Evolutionary conservation across 305 asterid species (phyloP).

Genomic region (Rubia tinctorum): DNA sequence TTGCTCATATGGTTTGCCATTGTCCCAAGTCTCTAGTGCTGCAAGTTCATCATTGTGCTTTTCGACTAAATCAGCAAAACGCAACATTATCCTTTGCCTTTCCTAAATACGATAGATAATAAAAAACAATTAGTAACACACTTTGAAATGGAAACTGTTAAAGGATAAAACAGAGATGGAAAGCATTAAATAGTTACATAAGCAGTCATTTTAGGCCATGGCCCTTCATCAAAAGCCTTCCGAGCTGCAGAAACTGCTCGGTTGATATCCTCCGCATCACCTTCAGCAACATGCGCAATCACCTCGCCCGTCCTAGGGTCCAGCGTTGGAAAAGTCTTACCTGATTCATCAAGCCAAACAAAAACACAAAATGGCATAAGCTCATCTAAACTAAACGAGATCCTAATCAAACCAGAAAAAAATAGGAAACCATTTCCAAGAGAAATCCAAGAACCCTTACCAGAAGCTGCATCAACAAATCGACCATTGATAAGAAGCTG

Average conservation of each 20-base stretch:
- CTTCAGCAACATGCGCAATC: conserved; percentile 88
- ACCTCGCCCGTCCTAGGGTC: conserved; percentile 95
- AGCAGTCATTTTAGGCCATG: conserved; percentile 95
- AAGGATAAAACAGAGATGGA: conserved; percentile 2
- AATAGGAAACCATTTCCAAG: neutral
- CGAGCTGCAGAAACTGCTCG: conserved; percentile 94
- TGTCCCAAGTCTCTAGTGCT: too few relatives aligned
- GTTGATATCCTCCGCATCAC: conserved; percentile 72
- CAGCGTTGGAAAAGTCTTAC: conserved; percentile 81
- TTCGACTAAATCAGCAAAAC: conserved; percentile 90
- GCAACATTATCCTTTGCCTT: conserved; percentile 68
- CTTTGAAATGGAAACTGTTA: neutral
- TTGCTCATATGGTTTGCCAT: too few relatives aligned
- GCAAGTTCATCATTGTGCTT: conserved; percentile 90
- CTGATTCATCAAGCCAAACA: conserved; percentile 31
- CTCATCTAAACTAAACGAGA: neutral
- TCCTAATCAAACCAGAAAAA: neutral
- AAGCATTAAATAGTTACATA: conserved; percentile 42
- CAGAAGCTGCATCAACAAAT: conserved; percentile 95
- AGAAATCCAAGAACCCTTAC: conserved; percentile 28
- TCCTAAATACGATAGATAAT: conserved; percentile 47
- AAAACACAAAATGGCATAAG: neutral
- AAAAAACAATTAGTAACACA: conserved; percentile 14
- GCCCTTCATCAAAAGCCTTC: conserved; percentile 93
- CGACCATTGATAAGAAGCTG: conserved; percentile 91